Evolutionary conservation across 2,329 filamentous ascomycete species (phyloP).

Genomic region (Cryoendolithus antarcticus): DNA sequence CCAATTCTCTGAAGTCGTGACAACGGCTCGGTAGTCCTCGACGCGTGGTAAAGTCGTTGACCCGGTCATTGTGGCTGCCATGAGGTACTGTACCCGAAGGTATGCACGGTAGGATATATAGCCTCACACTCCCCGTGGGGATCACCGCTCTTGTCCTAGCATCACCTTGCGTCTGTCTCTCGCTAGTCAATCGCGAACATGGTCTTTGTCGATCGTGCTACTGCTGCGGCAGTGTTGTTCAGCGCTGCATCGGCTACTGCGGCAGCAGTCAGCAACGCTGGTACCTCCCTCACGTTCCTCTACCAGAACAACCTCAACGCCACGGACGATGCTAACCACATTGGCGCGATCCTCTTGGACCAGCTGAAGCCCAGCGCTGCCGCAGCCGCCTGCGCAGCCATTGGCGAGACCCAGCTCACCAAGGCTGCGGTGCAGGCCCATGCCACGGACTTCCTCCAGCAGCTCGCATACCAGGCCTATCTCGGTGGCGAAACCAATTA

Average conservation of each 20-base stretch:
- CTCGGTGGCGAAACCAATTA: constrained; percentile 29
- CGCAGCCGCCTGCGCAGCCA: constrained; percentile 30
- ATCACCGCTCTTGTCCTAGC: constrained; percentile 1
- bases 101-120: constrained; percentile 2
- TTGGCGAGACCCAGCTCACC: constrained; percentile 38
- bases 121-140: constrained; percentile 1
- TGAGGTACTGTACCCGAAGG: not conserved
- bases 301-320: constrained; percentile 45
- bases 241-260: constrained; percentile 3
- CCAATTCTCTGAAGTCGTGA: constrained; percentile 1
- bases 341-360: constrained; percentile 39
- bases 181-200: not conserved
- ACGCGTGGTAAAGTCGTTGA: not conserved
- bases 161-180: not conserved
- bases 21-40: not conserved
- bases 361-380: constrained; percentile 27
- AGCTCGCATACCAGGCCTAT: constrained; percentile 35
- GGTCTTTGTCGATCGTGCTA: constrained; percentile 3
- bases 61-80: not conserved
- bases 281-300: constrained; percentile 37
- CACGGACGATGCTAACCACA: constrained; percentile 40
- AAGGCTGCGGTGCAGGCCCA: constrained; percentile 30
- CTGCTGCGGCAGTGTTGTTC: constrained; percentile 5
- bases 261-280: constrained; percentile 19
- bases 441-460: constrained; percentile 32